These are phyloP conservation scores for Colletotrichum somersetense DNA, from an alignment of 2,329 filamentous ascomycete genomes.

Conservation along the genomic window DNA sequence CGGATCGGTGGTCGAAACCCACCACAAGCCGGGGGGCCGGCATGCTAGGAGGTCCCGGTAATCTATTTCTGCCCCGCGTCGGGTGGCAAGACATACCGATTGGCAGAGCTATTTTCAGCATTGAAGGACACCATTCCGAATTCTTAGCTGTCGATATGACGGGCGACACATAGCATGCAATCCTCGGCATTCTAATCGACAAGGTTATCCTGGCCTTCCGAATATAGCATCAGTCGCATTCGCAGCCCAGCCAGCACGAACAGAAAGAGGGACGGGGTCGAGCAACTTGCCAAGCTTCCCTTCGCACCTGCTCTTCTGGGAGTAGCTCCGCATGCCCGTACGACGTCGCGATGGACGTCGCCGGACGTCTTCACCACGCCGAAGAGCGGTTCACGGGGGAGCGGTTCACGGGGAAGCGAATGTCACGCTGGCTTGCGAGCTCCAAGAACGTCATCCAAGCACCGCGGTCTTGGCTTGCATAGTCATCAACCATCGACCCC, in stretches of 20 bases:
- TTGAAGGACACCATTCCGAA: not conserved
- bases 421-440: not conserved
- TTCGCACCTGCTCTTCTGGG: conserved; percentile 39
- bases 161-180: not conserved
- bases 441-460: conserved; percentile 25
- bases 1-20: not conserved
- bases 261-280: conserved; percentile 1
- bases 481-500: conserved; percentile 26
- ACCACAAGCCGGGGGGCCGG: not conserved
- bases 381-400: not conserved
- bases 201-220: not conserved
- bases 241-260: conserved; percentile 15
- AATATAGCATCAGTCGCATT: conserved; percentile 15
- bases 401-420: not conserved
- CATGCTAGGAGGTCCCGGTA: not conserved
- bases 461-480: conserved; percentile 36
- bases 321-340: conserved; percentile 29
- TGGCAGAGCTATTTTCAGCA: not conserved
- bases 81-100: not conserved
- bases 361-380: not conserved
- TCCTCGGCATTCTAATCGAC: not conserved
- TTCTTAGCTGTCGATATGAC: no score
- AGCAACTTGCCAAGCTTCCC: not conserved
- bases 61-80: no score
- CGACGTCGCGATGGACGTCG: conserved; percentile 25